Percentiles rank a stretch among this genome's conserved stretches.
Conservation (phyloP, 805 yeast species). For the Saccharomycopsis sp. region DNA sequence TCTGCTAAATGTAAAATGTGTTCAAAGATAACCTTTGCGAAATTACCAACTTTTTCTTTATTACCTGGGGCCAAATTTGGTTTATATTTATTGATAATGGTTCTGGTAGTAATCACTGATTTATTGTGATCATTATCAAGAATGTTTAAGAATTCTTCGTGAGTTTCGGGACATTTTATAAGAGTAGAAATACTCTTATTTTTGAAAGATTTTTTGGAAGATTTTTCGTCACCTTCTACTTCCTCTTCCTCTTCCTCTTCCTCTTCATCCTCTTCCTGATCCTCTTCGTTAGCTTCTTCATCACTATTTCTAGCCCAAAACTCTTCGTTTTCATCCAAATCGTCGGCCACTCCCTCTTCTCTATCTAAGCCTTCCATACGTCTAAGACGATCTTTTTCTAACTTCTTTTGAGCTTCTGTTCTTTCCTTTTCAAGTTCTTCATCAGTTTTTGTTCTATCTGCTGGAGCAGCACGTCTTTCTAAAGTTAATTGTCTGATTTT, state of each 20-base stretch:
- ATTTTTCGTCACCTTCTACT: slow-evolving; percentile 25
- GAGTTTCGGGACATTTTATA: slow-evolving; percentile 38
- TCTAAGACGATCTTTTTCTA: slow-evolving; percentile 57
- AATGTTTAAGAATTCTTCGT: slow-evolving; percentile 31
- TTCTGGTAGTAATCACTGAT: slow-evolving; percentile 40
- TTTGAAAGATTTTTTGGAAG: slow-evolving; percentile 23
- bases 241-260: slow-evolving; percentile 27
- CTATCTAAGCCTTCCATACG: slow-evolving; percentile 64
- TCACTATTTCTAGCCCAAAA: slow-evolving; percentile 50
- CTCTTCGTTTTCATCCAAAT: slow-evolving; percentile 42
- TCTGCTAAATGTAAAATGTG: slow-evolving; percentile 46
- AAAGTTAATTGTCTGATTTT: slow-evolving; percentile 55
- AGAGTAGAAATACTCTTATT: slow-evolving; percentile 5
- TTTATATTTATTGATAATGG: slow-evolving; percentile 50
- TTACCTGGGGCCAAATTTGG: slow-evolving; percentile 78
- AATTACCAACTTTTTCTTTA: slow-evolving; percentile 56
- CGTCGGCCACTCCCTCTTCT: slow-evolving; percentile 51
- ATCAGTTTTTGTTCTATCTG: slow-evolving; percentile 70
- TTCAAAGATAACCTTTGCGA: slow-evolving; percentile 53
- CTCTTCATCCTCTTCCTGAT: slow-evolving; percentile 28
- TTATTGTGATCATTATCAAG: slow-evolving; percentile 27
- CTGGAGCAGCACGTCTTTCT: slow-evolving; percentile 71
- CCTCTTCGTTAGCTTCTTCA: slow-evolving; percentile 28
- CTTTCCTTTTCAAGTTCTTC: slow-evolving; percentile 58
- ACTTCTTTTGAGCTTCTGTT: slow-evolving; percentile 44